These are phyloP conservation scores for Zymoseptoria crescenta DNA, from an alignment of 2,329 filamentous ascomycete genomes.

Conservation along the genomic window DNA sequence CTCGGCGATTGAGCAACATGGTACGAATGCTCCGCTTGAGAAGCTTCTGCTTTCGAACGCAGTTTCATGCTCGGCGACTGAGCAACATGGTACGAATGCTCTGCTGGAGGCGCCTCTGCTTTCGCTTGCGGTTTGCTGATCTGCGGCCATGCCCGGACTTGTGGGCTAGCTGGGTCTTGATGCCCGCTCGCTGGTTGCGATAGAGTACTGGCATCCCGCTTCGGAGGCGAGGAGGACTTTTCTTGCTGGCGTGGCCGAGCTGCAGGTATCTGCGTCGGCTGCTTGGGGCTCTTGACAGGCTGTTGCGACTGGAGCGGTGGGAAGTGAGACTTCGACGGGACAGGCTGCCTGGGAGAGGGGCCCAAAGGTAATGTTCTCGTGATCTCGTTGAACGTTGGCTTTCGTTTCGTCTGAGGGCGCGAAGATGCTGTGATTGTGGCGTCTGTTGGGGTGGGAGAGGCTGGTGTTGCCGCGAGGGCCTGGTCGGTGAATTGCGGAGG, in stretches of 20 bases:
- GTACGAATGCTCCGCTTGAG: not conserved
- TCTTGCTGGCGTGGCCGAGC: not conserved
- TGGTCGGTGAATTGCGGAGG: conserved; percentile 2
- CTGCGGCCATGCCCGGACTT: not conserved
- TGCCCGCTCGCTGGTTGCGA: not conserved
- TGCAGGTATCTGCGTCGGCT: conserved; percentile 4
- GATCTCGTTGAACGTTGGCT: conserved; percentile 26
- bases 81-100: not conserved
- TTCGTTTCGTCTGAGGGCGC: conserved; percentile 5
- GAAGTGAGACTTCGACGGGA: not conserved
- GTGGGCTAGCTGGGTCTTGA: not conserved
- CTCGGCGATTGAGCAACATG: conserved; percentile 8
- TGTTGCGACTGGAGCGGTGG: not conserved
- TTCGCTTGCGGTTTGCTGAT: not conserved
- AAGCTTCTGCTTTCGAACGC: not conserved
- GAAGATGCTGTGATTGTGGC: conserved; percentile 12
- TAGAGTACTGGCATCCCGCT: not conserved
- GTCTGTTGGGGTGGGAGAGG: conserved; percentile 17
- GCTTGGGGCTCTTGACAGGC: not conserved
- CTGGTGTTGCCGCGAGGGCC: conserved; percentile 1
- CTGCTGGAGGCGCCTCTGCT: not conserved
- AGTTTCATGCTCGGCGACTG: conserved; percentile 6
- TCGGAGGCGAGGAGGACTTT: not conserved
- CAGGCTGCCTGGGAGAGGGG: conserved; percentile 3
- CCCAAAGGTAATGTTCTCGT: conserved; percentile 26